A percentile compares a stretch with the other conserved stretches of the same genome.
Evolutionary conservation across 2,329 filamentous ascomycete species (phyloP).

Genomic region (Trichoderma koningii): DNA sequence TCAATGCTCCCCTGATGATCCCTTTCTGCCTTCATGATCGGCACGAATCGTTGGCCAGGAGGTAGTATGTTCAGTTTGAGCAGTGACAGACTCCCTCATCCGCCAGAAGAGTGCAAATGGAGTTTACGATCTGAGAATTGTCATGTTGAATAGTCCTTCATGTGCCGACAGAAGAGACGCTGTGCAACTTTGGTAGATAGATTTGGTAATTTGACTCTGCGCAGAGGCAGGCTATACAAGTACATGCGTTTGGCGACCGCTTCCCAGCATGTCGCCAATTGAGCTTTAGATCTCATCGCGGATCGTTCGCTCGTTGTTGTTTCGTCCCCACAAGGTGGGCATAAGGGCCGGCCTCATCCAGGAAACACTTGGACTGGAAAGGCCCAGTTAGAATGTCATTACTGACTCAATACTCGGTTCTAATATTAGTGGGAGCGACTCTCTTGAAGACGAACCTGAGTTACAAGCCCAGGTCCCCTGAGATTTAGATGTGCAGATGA

Average conservation of each 20-base stretch:
- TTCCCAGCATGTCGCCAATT: too few species aligned
- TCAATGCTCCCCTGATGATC: constrained; percentile 13
- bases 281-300: background rate
- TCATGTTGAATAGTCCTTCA: background rate
- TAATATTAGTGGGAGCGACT: background rate
- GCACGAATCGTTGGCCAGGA: background rate
- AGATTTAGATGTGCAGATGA: background rate
- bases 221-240: too few species aligned
- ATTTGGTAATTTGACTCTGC: too few species aligned
- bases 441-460: background rate
- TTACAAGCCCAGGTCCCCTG: background rate
- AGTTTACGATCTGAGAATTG: background rate
- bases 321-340: background rate
- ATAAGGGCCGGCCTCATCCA: background rate
- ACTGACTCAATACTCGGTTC: background rate
- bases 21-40: background rate
- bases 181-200: too few species aligned
- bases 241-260: too few species aligned
- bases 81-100: background rate
- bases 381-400: background rate
- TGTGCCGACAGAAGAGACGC: too few species aligned
- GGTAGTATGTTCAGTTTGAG: background rate
- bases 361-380: background rate
- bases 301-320: background rate
- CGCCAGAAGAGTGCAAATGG: background rate